A percentile compares a stretch with the other conserved stretches of the same genome.
phyloP scores from a whole-genome alignment of 2,329 filamentous ascomycete genomes.

The Trichoderma sp. region DNA sequence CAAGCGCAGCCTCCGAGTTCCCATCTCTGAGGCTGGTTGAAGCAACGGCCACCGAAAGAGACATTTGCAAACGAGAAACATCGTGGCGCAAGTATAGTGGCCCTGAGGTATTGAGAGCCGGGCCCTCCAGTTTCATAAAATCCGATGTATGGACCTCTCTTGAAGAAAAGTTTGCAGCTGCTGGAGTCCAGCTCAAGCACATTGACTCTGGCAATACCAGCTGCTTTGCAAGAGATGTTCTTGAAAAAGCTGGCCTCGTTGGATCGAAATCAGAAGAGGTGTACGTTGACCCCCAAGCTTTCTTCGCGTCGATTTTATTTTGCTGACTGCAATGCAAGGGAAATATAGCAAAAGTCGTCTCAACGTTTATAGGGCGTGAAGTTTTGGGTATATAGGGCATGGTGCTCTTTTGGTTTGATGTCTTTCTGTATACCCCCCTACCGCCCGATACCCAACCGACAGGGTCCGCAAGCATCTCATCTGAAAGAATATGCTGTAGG shows the following conservation, averaged over 20 bases:
- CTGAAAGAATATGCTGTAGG: too few species aligned
- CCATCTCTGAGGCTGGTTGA: not conserved
- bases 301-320: not conserved
- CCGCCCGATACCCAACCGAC: too few species aligned
- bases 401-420: not conserved
- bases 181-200: not conserved
- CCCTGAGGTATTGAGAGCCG: not conserved
- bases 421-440: not conserved
- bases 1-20: not conserved
- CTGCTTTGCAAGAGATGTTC: constrained; percentile 3
- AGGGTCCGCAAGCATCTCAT: too few species aligned
- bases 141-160: not conserved
- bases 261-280: not conserved
- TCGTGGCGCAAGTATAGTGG: not conserved
- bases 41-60: not conserved
- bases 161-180: not conserved
- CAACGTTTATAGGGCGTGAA: not conserved
- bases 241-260: not conserved
- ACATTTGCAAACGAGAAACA: not conserved
- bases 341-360: not conserved
- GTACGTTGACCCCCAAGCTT: not conserved
- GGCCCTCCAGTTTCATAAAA: not conserved
- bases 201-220: not conserved
- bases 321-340: not conserved
- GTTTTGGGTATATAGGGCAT: not conserved